Evolutionary conservation across 106 monocot genomes (phyloP).

Genomic region (Acanthochlamys bracteata): DNA sequence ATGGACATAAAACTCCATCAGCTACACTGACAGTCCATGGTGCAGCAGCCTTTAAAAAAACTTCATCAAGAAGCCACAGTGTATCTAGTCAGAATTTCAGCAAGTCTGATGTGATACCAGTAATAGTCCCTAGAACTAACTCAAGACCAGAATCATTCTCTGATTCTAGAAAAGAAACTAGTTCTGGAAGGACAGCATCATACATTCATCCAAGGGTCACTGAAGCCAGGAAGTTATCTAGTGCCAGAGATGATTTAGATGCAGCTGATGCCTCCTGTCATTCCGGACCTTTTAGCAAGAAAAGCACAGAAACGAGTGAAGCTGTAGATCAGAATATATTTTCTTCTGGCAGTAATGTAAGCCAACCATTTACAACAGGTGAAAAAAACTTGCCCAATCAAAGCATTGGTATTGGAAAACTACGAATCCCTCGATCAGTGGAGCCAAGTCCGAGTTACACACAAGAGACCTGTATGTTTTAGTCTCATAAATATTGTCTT

Average conservation of each 20-base stretch:
- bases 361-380: conserved; percentile 20
- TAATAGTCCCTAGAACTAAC: conserved; percentile 66
- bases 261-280: conserved; percentile 11
- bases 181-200: conserved; percentile 26
- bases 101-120: conserved; percentile 49
- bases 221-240: conserved; percentile 29
- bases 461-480: conserved; percentile 6
- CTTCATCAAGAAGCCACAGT: conserved; percentile 43
- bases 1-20: conserved; percentile 28
- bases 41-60: conserved; percentile 40
- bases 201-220: conserved; percentile 33
- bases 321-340: conserved; percentile 23
- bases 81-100: conserved; percentile 27
- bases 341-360: conserved; percentile 30
- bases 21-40: conserved; percentile 26
- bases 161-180: conserved; percentile 48
- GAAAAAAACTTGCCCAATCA: conserved; percentile 36
- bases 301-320: conserved; percentile 26
- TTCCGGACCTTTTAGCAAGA: conserved; percentile 14
- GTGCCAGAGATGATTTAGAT: conserved; percentile 35
- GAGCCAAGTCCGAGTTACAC: conserved; percentile 43
- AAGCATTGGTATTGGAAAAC: conserved; percentile 21
- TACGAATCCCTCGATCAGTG: conserved; percentile 17
- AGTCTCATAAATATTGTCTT: background rate
- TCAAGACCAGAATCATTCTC: conserved; percentile 31